A percentile compares a stretch with the other conserved stretches of the same genome.
Conservation (phyloP, 192 early-diverging fungal genomes). For the Coemansia reversa region DNA sequence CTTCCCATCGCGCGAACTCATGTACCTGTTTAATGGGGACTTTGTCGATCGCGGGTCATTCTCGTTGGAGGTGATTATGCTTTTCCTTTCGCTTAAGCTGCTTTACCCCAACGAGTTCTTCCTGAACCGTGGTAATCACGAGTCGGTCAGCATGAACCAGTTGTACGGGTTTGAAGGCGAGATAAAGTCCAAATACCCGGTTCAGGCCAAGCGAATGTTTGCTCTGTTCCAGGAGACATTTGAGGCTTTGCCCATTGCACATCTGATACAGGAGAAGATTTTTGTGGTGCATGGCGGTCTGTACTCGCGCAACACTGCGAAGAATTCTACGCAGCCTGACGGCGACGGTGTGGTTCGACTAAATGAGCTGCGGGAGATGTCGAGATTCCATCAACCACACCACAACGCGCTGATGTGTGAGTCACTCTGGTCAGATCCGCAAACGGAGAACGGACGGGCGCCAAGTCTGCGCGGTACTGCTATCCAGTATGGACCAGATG, state of each 20-base stretch:
- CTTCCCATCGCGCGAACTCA: constrained; percentile 73
- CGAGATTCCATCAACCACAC: constrained; percentile 77
- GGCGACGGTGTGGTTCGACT: constrained; percentile 72
- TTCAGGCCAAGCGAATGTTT: constrained; percentile 78
- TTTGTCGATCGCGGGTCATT: constrained; percentile 99
- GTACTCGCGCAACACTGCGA: constrained; percentile 75
- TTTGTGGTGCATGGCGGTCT: constrained; percentile 97
- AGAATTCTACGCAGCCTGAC: constrained; percentile 32
- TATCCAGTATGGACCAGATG: constrained; percentile 96
- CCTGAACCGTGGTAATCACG: constrained; percentile 96
- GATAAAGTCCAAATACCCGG: constrained; percentile 85
- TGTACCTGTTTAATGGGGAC: constrained; percentile 97
- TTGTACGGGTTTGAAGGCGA: constrained; percentile 99
- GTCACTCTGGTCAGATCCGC: constrained; percentile 97
- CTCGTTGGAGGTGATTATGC: constrained; percentile 92
- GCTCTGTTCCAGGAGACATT: constrained; percentile 94
- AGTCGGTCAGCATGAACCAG: constrained; percentile 98
- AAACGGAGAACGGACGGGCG: constrained; percentile 73
- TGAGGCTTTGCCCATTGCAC: constrained; percentile 88
- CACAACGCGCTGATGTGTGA: constrained; percentile 86
- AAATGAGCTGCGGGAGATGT: constrained; percentile 84
- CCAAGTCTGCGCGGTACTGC: constrained; percentile 92
- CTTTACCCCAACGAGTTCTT: constrained; percentile 83
- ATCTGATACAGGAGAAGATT: constrained; percentile 89
- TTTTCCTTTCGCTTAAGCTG: constrained; percentile 88